These are phyloP conservation scores for Pichia sp. DNA, from an alignment of 1,139 yeast genomes.

Conservation along the genomic window DNA sequence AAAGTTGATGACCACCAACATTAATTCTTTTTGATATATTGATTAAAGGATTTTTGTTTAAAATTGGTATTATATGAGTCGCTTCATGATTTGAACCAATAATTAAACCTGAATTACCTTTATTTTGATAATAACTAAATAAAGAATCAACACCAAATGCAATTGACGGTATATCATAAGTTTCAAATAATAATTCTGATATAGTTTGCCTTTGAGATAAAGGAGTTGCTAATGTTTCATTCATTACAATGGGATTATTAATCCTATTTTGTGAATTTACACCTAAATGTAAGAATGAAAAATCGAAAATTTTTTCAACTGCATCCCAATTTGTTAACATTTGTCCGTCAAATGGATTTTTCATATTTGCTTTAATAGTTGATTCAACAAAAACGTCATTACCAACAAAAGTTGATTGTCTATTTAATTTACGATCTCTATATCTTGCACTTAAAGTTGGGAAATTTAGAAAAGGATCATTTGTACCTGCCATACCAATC, in stretches of 20 bases:
- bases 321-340: conserved; percentile 90
- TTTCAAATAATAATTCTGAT: conserved; percentile 80
- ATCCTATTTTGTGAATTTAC: conserved; percentile 54
- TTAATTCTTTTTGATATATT: conserved; percentile 74
- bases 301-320: conserved; percentile 76
- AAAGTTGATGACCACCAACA: conserved; percentile 84
- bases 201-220: conserved; percentile 62
- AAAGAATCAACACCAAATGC: conserved; percentile 78
- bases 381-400: conserved; percentile 73
- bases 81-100: conserved; percentile 80
- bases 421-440: conserved; percentile 67
- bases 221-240: conserved; percentile 71
- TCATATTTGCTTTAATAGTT: conserved; percentile 59
- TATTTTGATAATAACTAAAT: conserved; percentile 53
- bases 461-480: conserved; percentile 57
- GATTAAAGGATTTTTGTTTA: conserved; percentile 58
- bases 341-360: conserved; percentile 83
- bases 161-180: conserved; percentile 66
- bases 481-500: conserved; percentile 57
- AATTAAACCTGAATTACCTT: conserved; percentile 56
- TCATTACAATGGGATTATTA: conserved; percentile 76
- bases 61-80: conserved; percentile 77
- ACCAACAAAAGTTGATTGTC: conserved; percentile 70
- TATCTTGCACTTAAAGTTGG: conserved; percentile 67
- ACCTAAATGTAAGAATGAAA: conserved; percentile 72